Evolutionary conservation across 345 rosid genomes (phyloP), one percentile per base, ranked within the genome.

Genomic region (Aquilaria malaccensis): DNA sequence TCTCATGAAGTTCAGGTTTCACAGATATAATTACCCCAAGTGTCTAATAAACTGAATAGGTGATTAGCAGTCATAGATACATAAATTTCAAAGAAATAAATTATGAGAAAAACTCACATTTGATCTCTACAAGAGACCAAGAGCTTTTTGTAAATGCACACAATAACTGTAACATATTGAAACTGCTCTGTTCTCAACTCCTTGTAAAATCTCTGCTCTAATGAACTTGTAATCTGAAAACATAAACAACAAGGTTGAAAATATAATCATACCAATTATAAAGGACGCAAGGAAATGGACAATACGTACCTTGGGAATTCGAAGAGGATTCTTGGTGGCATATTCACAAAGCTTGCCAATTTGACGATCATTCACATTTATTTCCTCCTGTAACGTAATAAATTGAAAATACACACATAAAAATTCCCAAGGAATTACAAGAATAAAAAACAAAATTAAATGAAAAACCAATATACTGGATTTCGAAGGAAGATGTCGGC

Each of bases 161-260:
- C 76, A 43, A 86, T 83, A 68, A 71, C 75, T 72, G 78, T 82
- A 12, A 83, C 88, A 65, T 75, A 75, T 30, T 77, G 76, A 64
- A 86, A 75, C 50, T 81, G 86, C 72, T 86, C 87, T 55, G 43
- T 76, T 74, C 94, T 83, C 79, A 89, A 56, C 65, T 89, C 90
- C 80, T 63, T 89, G 83, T 84, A 89, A 72, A 82, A 84, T 71
- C 81, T 81, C 76, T 86, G 91, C 77, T 89, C 94, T 65, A 89
- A 86, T 70, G 74, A 76, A 55, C 68, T 72, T 52, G 96, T 77
- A 50, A 89, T 89, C 91, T 89, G 85, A 61, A 49, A 71, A 29
- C 11, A 60, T 11, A 72, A 29, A 57, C 30, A 13, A 66, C 2
- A 57, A 30, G 30, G 30, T 31, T 45, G 49, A 61, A 51, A 50